Percentiles rank a stretch among this genome's conserved stretches.
Evolutionary conservation across 2,329 filamentous ascomycete species (phyloP).

Genomic region (Cladophialophora psammophila): DNA sequence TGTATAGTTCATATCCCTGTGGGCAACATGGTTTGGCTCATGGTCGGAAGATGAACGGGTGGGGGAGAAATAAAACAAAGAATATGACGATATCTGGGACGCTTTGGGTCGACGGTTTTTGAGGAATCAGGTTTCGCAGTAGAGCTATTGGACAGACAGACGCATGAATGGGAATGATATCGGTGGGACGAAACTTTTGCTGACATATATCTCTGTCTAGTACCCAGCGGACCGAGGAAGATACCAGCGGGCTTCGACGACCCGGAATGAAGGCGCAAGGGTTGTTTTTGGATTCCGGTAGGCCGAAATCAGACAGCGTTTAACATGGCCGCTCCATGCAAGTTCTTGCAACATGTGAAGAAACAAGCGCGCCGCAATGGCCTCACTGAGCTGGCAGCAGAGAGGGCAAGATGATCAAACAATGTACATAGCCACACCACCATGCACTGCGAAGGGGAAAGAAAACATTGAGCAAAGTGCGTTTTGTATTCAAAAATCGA

Average conservation of each 20-base stretch:
- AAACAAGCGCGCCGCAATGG: neutral
- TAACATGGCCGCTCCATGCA: neutral
- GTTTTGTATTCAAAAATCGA: neutral
- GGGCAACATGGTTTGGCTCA: neutral
- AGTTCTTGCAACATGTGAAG: neutral
- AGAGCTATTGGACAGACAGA: neutral
- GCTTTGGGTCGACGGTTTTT: neutral
- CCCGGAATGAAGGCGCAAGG: slow-evolving; percentile 43
- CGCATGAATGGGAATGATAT: neutral
- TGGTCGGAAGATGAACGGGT: neutral
- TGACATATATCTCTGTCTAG: slow-evolving; percentile 42
- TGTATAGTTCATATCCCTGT: neutral
- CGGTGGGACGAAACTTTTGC: slow-evolving; percentile 5
- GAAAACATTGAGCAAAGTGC: neutral
- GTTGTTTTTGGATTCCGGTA: neutral
- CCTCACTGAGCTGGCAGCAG: neutral
- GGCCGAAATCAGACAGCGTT: neutral
- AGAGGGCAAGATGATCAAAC: neutral
- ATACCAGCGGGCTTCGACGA: slow-evolving; percentile 58
- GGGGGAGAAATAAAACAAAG: neutral
- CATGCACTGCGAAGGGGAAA: neutral
- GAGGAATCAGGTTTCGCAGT: neutral
- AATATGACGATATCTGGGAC: neutral
- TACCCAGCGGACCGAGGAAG: slow-evolving; percentile 55
- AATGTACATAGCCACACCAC: slow-evolving; percentile 12